phyloP scores from a whole-genome alignment of 2,329 filamentous ascomycete species.

The Microthyrium microscopicum region DNA sequence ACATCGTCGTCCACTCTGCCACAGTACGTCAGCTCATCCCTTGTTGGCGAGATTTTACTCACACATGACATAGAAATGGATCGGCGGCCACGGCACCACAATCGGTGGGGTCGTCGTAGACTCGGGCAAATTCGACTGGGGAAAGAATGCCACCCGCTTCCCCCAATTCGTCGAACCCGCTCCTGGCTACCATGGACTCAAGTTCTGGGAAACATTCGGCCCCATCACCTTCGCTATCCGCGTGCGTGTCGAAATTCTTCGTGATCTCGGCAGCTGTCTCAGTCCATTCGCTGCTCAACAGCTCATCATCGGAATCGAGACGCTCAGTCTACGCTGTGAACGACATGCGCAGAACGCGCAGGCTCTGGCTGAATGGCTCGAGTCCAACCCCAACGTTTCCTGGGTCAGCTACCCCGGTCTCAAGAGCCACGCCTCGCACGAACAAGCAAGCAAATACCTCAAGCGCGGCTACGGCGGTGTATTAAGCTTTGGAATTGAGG shows the following conservation, averaged over 20 bases:
- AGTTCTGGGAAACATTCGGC: slow-evolving; percentile 89
- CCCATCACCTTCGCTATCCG: slow-evolving; percentile 67
- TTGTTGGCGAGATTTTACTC: no score
- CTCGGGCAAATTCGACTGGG: slow-evolving; percentile 88
- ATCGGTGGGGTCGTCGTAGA: slow-evolving; percentile 78
- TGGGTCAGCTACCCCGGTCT: slow-evolving; percentile 95
- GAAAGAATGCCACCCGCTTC: slow-evolving; percentile 65
- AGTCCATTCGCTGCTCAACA: slow-evolving; percentile 91
- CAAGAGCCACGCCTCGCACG: slow-evolving; percentile 63
- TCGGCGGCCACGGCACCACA: slow-evolving; percentile 86
- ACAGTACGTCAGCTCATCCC: no score
- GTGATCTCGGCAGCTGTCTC: slow-evolving; percentile 66
- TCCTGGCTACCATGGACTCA: slow-evolving; percentile 80
- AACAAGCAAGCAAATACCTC: slow-evolving; percentile 73
- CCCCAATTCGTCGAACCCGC: slow-evolving; percentile 83
- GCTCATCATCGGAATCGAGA: slow-evolving; percentile 77
- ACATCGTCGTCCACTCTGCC: slow-evolving; percentile 86
- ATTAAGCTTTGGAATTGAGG: slow-evolving; percentile 84
- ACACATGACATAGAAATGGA: no score
- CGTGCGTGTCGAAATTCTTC: slow-evolving; percentile 73
- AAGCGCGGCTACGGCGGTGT: slow-evolving; percentile 76
- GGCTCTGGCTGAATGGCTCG: slow-evolving; percentile 64
- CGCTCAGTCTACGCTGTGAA: slow-evolving; percentile 71
- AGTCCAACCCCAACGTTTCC: slow-evolving; percentile 64
- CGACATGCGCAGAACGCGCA: slow-evolving; percentile 74